Evolutionary conservation across 176 grass and related monocot genomes (phyloP).

Genomic region (Oryza glaberrima): DNA sequence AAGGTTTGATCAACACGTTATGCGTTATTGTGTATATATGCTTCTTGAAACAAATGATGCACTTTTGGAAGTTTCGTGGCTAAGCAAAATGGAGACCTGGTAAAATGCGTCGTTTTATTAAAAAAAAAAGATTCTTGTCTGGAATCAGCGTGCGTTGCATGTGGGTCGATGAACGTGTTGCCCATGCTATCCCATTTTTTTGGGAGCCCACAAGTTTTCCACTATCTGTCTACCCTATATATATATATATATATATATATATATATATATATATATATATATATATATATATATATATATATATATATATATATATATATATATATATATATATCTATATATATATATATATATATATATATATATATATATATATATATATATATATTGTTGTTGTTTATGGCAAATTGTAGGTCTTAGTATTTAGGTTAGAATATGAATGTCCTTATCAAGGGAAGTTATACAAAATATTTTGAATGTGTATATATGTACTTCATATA

Average conservation of each 20-base stretch:
- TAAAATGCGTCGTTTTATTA: neutral
- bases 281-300: too few relatives aligned
- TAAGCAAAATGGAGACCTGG: slow-evolving; percentile 34
- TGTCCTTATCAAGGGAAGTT: neutral
- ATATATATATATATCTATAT: too few relatives aligned
- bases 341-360: too few relatives aligned
- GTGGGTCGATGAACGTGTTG: neutral
- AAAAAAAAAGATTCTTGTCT: neutral
- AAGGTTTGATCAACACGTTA: slow-evolving; percentile 17
- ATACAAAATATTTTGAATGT: neutral
- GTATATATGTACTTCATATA: neutral
- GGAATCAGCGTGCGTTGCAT: neutral
- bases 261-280: too few relatives aligned
- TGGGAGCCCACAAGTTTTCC: neutral
- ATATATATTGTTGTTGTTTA: too few relatives aligned
- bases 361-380: too few relatives aligned
- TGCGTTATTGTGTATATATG: neutral
- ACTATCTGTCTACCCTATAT: neutral
- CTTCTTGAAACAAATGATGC: neutral
- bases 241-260: neutral
- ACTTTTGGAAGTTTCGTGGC: slow-evolving; percentile 24
- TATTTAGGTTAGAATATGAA: neutral
- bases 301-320: too few relatives aligned
- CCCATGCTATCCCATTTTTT: neutral
- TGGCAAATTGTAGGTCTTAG: neutral